These are phyloP conservation scores for Trypanosoma melophagium DNA, from an alignment of 208 protist species.

Conservation along the genomic window DNA sequence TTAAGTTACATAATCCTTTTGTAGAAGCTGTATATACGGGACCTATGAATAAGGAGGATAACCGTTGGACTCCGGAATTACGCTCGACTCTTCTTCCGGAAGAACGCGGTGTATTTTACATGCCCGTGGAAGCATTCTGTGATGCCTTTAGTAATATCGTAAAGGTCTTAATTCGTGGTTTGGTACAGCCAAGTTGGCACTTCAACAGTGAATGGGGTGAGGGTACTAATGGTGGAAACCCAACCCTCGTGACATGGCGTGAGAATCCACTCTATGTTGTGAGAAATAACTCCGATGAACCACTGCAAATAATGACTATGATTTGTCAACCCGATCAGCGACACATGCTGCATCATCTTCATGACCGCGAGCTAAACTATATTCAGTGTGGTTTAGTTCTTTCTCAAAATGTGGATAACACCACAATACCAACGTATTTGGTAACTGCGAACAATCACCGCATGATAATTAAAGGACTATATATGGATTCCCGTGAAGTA, in stretches of 20 bases:
- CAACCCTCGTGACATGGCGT: conserved; percentile 53
- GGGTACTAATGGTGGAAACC: conserved; percentile 50
- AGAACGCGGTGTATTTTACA: conserved; percentile 51
- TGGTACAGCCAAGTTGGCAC: conserved; percentile 29
- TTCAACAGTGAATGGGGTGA: conserved; percentile 53
- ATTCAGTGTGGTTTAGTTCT: conserved; percentile 70
- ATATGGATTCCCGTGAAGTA: conserved; percentile 64
- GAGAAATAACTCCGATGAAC: conserved; percentile 44
- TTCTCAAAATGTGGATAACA: conserved; percentile 33
- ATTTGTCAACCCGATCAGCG: conserved; percentile 79
- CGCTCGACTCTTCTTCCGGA: conserved; percentile 28
- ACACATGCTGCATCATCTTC: conserved; percentile 63
- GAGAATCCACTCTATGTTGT: conserved; percentile 60
- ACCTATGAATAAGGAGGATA: conserved; percentile 63
- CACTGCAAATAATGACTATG: conserved; percentile 72
- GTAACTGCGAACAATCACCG: conserved; percentile 84
- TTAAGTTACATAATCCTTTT: conserved; percentile 56
- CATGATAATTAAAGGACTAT: conserved; percentile 56
- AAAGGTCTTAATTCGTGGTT: conserved; percentile 37
- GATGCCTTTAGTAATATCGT: conserved; percentile 51
- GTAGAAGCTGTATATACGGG: conserved; percentile 16
- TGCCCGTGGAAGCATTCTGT: conserved; percentile 57
- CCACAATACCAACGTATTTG: conserved; percentile 65
- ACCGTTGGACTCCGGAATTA: conserved; percentile 44
- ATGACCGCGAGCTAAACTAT: conserved; percentile 65